A percentile compares a stretch with the other conserved stretches of the same genome.
Evolutionary conservation across 1,139 yeast species (phyloP).

Genomic region (Yamadazyma triangularis): DNA sequence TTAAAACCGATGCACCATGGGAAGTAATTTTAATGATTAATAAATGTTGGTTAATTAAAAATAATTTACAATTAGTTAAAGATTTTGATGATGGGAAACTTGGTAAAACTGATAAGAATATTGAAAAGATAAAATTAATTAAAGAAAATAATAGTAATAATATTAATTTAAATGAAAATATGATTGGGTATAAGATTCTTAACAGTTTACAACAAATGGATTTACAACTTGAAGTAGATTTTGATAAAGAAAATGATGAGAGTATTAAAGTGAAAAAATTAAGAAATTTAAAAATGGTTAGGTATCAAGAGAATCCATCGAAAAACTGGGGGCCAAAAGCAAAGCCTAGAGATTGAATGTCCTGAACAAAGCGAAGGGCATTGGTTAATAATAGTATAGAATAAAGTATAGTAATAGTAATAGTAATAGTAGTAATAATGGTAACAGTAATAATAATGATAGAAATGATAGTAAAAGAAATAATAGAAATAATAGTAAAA

Average conservation of each 20-base stretch:
- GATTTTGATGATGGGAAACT: conserved; percentile 13
- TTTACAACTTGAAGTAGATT: conserved; percentile 36
- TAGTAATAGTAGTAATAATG: too few relatives aligned
- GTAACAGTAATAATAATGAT: too few relatives aligned
- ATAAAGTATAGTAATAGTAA: too few relatives aligned
- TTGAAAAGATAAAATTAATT: conserved; percentile 22
- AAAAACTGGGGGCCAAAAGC: conserved; percentile 97
- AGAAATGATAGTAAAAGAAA: too few relatives aligned
- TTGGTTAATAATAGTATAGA: too few relatives aligned
- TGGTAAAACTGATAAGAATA: conserved; percentile 27
- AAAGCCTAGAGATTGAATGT: conserved; percentile 42
- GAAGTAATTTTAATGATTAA: conserved; percentile 67
- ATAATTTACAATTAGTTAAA: conserved; percentile 31
- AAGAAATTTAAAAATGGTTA: conserved; percentile 72
- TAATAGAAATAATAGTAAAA: too few relatives aligned
- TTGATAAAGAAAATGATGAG: conserved; percentile 45
- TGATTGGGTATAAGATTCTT: conserved; percentile 65
- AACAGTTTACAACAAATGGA: conserved; percentile 25
- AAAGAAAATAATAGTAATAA: conserved; percentile 23
- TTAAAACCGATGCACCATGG: conserved; percentile 91
- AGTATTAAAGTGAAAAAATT: conserved; percentile 53
- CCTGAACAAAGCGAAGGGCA: too few relatives aligned
- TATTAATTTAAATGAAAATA: conserved; percentile 33
- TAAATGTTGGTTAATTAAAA: conserved; percentile 58
- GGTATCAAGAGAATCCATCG: conserved; percentile 83